Conservation (phyloP, 73 alveolate species). For the Symbiodinium pilosum region DNA sequence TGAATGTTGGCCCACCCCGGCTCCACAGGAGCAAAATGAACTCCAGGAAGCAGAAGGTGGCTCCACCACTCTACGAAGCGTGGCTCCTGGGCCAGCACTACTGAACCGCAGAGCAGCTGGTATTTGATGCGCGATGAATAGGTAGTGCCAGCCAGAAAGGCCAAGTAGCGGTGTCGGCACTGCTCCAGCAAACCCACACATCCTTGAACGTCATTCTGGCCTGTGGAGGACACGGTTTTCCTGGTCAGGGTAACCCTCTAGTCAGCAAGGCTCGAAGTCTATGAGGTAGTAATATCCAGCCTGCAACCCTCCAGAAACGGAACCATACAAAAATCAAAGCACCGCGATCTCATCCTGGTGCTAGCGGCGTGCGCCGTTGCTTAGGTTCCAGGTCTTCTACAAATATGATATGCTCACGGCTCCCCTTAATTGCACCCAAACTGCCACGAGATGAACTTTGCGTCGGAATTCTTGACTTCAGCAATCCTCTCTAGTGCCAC, state of each 20-base stretch:
- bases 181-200: constrained; percentile 90
- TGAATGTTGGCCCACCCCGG: not conserved
- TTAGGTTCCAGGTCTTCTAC: too few relatives aligned
- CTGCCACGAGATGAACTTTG: constrained; percentile 65
- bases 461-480: constrained; percentile 37
- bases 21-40: constrained; percentile 33
- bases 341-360: too few relatives aligned
- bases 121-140: constrained; percentile 28
- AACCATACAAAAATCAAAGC: too few relatives aligned
- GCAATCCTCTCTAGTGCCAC: not conserved
- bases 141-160: constrained; percentile 60
- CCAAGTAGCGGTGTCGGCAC: constrained; percentile 60
- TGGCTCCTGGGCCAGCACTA: constrained; percentile 64
- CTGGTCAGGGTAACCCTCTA: not conserved
- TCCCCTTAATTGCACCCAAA: not conserved
- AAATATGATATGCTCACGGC: too few relatives aligned
- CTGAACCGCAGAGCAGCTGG: constrained; percentile 73
- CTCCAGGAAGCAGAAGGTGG: constrained; percentile 59
- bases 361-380: too few relatives aligned
- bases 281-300: too few relatives aligned
- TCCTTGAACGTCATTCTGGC: constrained; percentile 53
- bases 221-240: constrained; percentile 75
- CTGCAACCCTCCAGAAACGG: too few relatives aligned
- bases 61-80: constrained; percentile 90
- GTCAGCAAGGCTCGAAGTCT: too few relatives aligned